A percentile compares a stretch with the other conserved stretches of the same genome.
phyloP scores from a whole-genome alignment of 176 grass and related monocot species.

The Ensete glaucum region DNA sequence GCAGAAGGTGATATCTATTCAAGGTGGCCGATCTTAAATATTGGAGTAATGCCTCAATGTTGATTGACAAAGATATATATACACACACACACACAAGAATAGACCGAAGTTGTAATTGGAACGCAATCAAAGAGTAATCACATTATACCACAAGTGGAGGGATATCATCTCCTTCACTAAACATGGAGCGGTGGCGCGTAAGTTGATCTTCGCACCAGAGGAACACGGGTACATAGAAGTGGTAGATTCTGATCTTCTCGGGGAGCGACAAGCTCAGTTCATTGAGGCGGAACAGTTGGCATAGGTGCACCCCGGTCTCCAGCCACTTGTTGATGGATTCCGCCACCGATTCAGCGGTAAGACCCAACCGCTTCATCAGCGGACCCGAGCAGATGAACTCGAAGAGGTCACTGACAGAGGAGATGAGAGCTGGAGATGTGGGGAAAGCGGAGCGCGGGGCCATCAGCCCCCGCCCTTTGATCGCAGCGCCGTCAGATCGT shows the following conservation, averaged over 20 bases:
- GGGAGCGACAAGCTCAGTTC: conserved; percentile 49
- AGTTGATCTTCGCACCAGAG: conserved; percentile 92
- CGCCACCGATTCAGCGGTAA: conserved; percentile 46
- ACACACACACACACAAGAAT: neutral
- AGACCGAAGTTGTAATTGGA: neutral
- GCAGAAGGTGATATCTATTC: neutral
- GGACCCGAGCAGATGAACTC: conserved; percentile 76
- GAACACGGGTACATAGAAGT: conserved; percentile 86
- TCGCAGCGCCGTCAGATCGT: neutral
- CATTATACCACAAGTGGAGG: conserved; percentile 72
- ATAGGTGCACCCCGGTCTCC: conserved; percentile 38
- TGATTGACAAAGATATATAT: neutral
- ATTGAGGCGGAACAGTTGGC: conserved; percentile 60
- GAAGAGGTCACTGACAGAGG: conserved; percentile 64
- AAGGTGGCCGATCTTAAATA: neutral
- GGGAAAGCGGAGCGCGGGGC: conserved; percentile 27
- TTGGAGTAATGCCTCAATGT: neutral
- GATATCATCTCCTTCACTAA: conserved; percentile 63
- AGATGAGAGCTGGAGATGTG: conserved; percentile 50
- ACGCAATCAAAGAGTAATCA: neutral
- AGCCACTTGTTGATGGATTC: conserved; percentile 78
- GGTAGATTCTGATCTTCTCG: conserved; percentile 81
- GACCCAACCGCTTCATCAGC: conserved; percentile 66
- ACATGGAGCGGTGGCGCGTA: conserved; percentile 47
- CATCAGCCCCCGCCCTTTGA: conserved; percentile 17